Evolutionary conservation across 2,329 filamentous ascomycete species (phyloP).

Genomic region (Reticulascus tulasneorum): DNA sequence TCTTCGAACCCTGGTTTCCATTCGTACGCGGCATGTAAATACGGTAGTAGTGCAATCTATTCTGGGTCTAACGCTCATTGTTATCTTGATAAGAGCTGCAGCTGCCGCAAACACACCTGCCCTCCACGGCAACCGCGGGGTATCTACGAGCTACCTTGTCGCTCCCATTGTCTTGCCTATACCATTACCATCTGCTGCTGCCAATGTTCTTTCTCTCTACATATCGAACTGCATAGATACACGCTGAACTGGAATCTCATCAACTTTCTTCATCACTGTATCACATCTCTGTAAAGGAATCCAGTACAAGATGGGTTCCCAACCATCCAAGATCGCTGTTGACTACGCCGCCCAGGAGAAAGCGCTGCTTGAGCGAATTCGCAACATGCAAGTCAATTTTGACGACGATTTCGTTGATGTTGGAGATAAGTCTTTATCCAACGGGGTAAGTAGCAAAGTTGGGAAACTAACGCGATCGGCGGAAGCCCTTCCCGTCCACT

Average conservation of each 20-base stretch:
- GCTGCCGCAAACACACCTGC: too few species aligned
- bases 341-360: slow-evolving; percentile 32
- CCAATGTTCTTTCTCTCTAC: background rate
- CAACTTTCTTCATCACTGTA: too few species aligned
- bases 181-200: too few species aligned
- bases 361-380: slow-evolving; percentile 39
- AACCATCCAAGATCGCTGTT: slow-evolving; percentile 34
- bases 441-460: slow-evolving; percentile 27
- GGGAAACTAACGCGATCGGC: slow-evolving; percentile 26
- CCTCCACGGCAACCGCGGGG: too few species aligned
- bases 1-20: too few species aligned
- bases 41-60: too few species aligned
- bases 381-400: slow-evolving; percentile 41
- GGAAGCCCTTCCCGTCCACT: slow-evolving; percentile 46
- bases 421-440: slow-evolving; percentile 11
- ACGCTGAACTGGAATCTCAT: background rate
- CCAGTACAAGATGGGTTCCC: slow-evolving; percentile 35
- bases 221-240: background rate
- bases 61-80: too few species aligned
- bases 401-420: slow-evolving; percentile 52
- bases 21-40: too few species aligned
- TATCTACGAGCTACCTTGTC: too few species aligned
- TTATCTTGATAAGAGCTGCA: too few species aligned
- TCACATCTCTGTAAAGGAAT: background rate
- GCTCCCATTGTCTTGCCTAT: too few species aligned